phyloP scores from a whole-genome alignment of 208 protist species.

The Jaenimonas drosophilae region DNA sequence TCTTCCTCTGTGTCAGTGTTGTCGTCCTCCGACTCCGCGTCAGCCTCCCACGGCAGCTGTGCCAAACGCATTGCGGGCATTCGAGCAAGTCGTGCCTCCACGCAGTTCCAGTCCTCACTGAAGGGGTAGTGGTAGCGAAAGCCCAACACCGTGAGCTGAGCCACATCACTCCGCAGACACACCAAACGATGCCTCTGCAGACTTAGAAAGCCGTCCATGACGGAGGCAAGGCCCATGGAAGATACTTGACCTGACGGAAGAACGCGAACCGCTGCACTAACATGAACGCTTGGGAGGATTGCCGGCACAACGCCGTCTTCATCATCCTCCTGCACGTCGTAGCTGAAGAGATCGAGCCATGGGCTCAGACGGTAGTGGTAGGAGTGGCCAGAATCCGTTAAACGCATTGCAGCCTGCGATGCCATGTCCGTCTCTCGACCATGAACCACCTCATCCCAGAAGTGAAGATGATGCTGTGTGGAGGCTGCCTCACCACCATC shows the following conservation, averaged over 20 bases:
- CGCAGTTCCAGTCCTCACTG: too few relatives aligned
- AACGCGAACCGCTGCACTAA: slow-evolving; percentile 20
- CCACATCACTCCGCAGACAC: slow-evolving; percentile 14
- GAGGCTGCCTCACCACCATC: not conserved
- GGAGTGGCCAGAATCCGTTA: slow-evolving; percentile 10
- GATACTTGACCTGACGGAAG: slow-evolving; percentile 12
- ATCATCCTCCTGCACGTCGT: slow-evolving; percentile 38
- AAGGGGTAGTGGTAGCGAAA: slow-evolving; percentile 81
- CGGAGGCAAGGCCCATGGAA: slow-evolving; percentile 22
- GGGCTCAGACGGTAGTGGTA: slow-evolving; percentile 52
- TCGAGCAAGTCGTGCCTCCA: too few relatives aligned
- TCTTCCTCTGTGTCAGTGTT: slow-evolving; percentile 4
- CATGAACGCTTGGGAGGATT: slow-evolving; percentile 26
- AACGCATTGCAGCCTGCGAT: too few relatives aligned
- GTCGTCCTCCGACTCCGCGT: slow-evolving; percentile 13
- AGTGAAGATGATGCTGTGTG: not conserved
- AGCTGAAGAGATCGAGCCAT: slow-evolving; percentile 70
- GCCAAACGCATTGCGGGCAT: too few relatives aligned
- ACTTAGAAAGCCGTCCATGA: slow-evolving; percentile 25
- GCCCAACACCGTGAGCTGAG: slow-evolving; percentile 52
- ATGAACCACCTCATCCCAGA: slow-evolving; percentile 1
- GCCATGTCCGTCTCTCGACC: too few relatives aligned
- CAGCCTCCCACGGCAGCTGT: too few relatives aligned
- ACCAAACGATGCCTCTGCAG: slow-evolving; percentile 41
- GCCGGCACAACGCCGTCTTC: slow-evolving; percentile 32